phyloP scores from a whole-genome alignment of 2,329 filamentous ascomycete genomes.

The Colletotrichum endophyticum region DNA sequence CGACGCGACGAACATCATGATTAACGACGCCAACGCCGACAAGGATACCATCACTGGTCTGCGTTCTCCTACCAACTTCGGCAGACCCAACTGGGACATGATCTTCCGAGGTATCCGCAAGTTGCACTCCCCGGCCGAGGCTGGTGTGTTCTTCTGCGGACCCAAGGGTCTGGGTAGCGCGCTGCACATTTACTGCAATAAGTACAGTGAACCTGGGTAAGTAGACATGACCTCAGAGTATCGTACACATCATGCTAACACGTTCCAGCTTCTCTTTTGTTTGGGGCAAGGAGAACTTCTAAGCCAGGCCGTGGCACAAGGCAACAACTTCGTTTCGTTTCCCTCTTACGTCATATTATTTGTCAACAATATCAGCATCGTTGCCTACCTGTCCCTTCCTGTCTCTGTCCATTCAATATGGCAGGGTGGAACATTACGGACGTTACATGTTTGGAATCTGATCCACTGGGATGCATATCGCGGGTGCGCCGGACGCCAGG shows the following conservation, averaged over 20 bases:
- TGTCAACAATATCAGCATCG: slow-evolving; percentile 13
- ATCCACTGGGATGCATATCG: slow-evolving; percentile 3
- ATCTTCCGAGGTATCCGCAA: slow-evolving; percentile 85
- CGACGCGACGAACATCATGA: slow-evolving; percentile 91
- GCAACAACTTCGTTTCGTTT: slow-evolving; percentile 18
- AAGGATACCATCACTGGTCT: slow-evolving; percentile 86
- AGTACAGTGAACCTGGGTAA: slow-evolving; percentile 83
- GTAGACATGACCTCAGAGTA: slow-evolving; percentile 31
- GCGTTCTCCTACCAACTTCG: slow-evolving; percentile 83
- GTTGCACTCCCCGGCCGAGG: slow-evolving; percentile 74
- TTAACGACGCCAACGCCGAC: slow-evolving; percentile 85
- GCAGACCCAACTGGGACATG: slow-evolving; percentile 88
- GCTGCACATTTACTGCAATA: slow-evolving; percentile 84
- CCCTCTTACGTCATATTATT: slow-evolving; percentile 18
- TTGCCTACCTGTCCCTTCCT: not conserved
- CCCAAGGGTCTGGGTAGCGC: slow-evolving; percentile 79
- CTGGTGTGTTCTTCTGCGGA: slow-evolving; percentile 85
- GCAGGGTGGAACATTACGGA: not conserved
- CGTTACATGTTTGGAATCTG: not conserved
- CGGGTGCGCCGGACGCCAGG: slow-evolving; percentile 18
- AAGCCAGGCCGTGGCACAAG: slow-evolving; percentile 26
- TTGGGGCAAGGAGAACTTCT: slow-evolving; percentile 75
- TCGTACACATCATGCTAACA: slow-evolving; percentile 5
- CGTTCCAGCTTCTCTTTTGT: slow-evolving; percentile 64
- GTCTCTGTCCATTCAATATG: not conserved